Evolutionary conservation across 1,284 basidiomycete genomes (phyloP), one percentile per base, ranked within the genome.

Genomic region (Gymnopus androsaceus): DNA sequence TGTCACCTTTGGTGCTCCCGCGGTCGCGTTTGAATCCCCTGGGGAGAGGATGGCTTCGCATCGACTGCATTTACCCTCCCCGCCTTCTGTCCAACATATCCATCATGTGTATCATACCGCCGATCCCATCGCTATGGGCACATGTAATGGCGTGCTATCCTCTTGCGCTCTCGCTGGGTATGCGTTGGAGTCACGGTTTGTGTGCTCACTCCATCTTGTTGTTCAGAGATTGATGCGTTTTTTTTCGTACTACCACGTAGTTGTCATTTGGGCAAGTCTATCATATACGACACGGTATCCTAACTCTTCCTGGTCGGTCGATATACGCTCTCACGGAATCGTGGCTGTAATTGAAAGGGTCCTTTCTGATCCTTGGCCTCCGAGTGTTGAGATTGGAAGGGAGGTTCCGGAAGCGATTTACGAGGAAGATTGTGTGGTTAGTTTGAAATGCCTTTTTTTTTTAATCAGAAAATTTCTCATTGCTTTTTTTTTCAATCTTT

Each of bases 281-380:
- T 97, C 59, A 71, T 96, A 27, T 98, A 96, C 72, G 94, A 98
- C 68, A 95, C 94, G 0, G 92, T 95, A 37, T 85, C 85, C n/a
- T 3, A 85, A 92, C 63, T 78, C 89, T 25, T 87, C 88, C 7
- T 98, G 95, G 95, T 65, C 82, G 0, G 88, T 90, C 21, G 87
- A 94, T 66, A 73, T 96, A 42, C 84, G 92, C 23, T 89, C 80
- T 17, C 95, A 98, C 66, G 81, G 87, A 11, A 95, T 98, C 62
- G 82, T 85, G n/a, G 83, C 80, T 55, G 79, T 97, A 40, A 91
- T 96, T 60, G 87, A 93, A 58, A 84, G 84, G 59, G 64, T 98
- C 7, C 75, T 97, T 42, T 75, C 76, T 1, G 75, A 86, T 38
- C 88, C 94, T 15, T 97, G 95, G 94, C 76, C 72, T 52, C 80